phyloP scores from a whole-genome alignment of 2,329 filamentous ascomycete genomes.

The Diaporthe velutina region DNA sequence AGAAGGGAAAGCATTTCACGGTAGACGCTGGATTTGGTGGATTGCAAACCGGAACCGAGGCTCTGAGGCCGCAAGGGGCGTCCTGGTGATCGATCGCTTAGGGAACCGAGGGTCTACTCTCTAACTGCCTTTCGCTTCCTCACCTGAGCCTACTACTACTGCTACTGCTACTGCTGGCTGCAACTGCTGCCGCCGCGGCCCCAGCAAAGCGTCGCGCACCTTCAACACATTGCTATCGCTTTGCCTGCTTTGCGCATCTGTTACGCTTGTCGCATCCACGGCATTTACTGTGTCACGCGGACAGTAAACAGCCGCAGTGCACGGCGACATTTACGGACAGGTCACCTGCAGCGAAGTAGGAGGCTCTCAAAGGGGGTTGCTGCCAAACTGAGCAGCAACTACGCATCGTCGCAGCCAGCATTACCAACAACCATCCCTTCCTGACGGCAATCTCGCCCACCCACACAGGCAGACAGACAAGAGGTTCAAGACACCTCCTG shows the following conservation, averaged over 20 bases:
- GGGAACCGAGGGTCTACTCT: conserved; percentile 29
- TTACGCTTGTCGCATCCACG: not conserved
- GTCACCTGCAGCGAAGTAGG: not conserved
- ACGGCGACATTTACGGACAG: not conserved
- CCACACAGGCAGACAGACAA: not conserved
- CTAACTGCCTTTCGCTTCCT: conserved; percentile 21
- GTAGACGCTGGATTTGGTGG: conserved; percentile 27
- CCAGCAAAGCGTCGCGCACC: conserved; percentile 4
- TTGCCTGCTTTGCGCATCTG: conserved; percentile 5
- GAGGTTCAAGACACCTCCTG: not conserved
- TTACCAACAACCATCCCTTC: not conserved
- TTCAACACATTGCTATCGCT: not conserved
- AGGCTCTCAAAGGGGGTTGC: not conserved
- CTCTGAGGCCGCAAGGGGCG: conserved; percentile 38
- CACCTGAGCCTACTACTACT: not conserved
- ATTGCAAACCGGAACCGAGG: conserved; percentile 36
- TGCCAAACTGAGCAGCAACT: conserved; percentile 1
- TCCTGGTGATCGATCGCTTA: conserved; percentile 40
- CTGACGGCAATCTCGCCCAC: not conserved
- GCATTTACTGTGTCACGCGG: not conserved
- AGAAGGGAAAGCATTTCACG: conserved; percentile 17
- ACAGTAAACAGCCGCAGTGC: conserved; percentile 4
- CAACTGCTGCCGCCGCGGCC: not conserved
- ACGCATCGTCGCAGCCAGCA: not conserved
- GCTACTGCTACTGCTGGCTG: not conserved